phyloP scores from a whole-genome alignment of 129 eudicot genomes.

The Artemisia annua region DNA sequence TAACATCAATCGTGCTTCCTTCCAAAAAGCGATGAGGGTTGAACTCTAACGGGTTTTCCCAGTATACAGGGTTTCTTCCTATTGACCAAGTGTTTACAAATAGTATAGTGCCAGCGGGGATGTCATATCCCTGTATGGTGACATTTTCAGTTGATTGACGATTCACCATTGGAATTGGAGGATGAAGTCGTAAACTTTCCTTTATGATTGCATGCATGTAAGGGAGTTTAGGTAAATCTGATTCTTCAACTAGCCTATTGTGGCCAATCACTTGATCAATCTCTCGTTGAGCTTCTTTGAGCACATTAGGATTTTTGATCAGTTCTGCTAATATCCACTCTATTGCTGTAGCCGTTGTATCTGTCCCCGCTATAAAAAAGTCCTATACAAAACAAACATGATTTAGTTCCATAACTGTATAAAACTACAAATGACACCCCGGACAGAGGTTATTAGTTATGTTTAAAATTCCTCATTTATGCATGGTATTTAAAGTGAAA shows the following conservation, averaged over 20 bases:
- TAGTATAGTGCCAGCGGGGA: conserved; percentile 36
- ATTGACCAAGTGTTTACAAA: conserved; percentile 59
- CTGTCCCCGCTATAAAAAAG: conserved; percentile 48
- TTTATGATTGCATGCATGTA: conserved; percentile 55
- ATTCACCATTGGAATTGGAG: conserved; percentile 50
- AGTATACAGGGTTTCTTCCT: conserved; percentile 43
- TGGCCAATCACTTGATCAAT: conserved; percentile 44
- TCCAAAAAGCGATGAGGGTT: conserved; percentile 45
- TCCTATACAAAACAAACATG: conserved; percentile 35
- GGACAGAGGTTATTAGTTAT: too few species aligned
- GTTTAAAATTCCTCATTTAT: too few species aligned
- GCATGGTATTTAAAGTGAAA: too few species aligned
- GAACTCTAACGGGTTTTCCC: conserved; percentile 53
- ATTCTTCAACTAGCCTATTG: conserved; percentile 43
- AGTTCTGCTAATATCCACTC: conserved; percentile 62
- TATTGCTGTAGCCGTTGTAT: conserved; percentile 43
- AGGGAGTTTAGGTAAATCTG: conserved; percentile 50
- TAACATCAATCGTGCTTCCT: conserved; percentile 35
- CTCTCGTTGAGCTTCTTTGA: conserved; percentile 43
- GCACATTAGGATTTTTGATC: conserved; percentile 46
- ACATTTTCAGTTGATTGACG: conserved; percentile 38
- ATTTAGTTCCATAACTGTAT: too few species aligned
- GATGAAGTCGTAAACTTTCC: conserved; percentile 50
- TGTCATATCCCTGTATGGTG: conserved; percentile 37
- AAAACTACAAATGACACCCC: too few species aligned